These are phyloP conservation scores for Tetragonia tetragonoides DNA, from an alignment of 148 eudicot species.

Conservation along the genomic window DNA sequence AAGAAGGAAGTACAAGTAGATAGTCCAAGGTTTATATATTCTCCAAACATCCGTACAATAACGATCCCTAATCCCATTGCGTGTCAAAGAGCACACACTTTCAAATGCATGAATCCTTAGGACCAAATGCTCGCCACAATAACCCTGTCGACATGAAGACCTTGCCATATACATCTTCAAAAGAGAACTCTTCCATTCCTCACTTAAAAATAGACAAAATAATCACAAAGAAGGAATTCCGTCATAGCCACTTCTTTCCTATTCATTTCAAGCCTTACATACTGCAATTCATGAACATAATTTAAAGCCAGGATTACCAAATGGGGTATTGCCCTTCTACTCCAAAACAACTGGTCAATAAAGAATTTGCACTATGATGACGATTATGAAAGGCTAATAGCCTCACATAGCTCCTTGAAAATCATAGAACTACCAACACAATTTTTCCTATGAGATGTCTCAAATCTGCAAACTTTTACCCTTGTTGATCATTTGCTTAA, in stretches of 20 bases:
- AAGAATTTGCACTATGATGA: background rate
- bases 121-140: too few relatives aligned
- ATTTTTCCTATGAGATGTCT: background rate
- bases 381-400: background rate
- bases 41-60: background rate
- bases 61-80: background rate
- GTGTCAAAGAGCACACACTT: too few relatives aligned
- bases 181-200: too few relatives aligned
- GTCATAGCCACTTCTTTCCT: background rate
- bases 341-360: background rate
- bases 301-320: background rate
- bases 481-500: too few relatives aligned
- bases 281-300: background rate
- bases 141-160: too few relatives aligned
- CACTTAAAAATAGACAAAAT: too few relatives aligned
- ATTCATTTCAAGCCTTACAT: background rate
- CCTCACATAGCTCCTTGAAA: background rate
- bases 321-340: background rate
- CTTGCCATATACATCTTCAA: too few relatives aligned
- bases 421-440: background rate
- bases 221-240: too few relatives aligned
- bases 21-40: background rate
- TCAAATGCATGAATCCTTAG: background rate
- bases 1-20: too few relatives aligned
- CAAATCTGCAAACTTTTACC: background rate